Percentiles rank a stretch among this genome's conserved stretches.
Evolutionary conservation across 805 yeast genomes (phyloP).

Genomic region (Monosporozyma servazzii): DNA sequence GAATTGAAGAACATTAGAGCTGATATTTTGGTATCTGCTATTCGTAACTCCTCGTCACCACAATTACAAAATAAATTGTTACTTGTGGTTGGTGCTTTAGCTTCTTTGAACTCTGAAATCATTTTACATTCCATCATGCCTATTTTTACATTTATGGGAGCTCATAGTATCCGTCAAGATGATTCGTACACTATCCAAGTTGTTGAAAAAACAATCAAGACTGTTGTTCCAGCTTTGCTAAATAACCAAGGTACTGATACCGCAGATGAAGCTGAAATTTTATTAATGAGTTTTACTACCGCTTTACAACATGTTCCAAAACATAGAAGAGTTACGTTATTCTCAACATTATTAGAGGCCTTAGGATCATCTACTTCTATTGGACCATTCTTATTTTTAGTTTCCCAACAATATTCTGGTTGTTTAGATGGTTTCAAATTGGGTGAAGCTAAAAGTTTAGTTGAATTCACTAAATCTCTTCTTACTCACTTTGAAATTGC

Average conservation of each 20-base stretch:
- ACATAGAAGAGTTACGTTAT: slow-evolving; percentile 84
- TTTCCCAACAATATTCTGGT: slow-evolving; percentile 68
- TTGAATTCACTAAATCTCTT: slow-evolving; percentile 67
- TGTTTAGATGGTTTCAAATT: slow-evolving; percentile 45
- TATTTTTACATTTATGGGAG: slow-evolving; percentile 98
- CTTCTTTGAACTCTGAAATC: slow-evolving; percentile 80
- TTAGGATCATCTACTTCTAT: slow-evolving; percentile 60
- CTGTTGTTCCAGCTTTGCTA: slow-evolving; percentile 85
- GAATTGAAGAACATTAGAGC: slow-evolving; percentile 71
- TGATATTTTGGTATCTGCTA: slow-evolving; percentile 83
- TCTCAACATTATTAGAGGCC: slow-evolving; percentile 67
- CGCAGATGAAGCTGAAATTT: slow-evolving; percentile 66
- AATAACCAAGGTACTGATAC: slow-evolving; percentile 33
- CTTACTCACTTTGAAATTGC: slow-evolving; percentile 55
- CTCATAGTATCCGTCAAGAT: slow-evolving; percentile 92
- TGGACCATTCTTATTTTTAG: slow-evolving; percentile 62
- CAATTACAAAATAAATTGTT: slow-evolving; percentile 88
- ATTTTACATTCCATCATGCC: slow-evolving; percentile 97
- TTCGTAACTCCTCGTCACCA: slow-evolving; percentile 81
- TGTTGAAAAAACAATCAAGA: slow-evolving; percentile 80
- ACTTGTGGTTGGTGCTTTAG: slow-evolving; percentile 78
- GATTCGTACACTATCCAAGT: slow-evolving; percentile 91
- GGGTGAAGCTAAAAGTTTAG: slow-evolving; percentile 55
- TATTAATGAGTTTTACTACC: slow-evolving; percentile 81
- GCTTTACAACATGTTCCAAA: slow-evolving; percentile 95